Base-by-base conservation (phyloP, 805 yeast species). In the Hanseniaspora taiwanica region DNA sequence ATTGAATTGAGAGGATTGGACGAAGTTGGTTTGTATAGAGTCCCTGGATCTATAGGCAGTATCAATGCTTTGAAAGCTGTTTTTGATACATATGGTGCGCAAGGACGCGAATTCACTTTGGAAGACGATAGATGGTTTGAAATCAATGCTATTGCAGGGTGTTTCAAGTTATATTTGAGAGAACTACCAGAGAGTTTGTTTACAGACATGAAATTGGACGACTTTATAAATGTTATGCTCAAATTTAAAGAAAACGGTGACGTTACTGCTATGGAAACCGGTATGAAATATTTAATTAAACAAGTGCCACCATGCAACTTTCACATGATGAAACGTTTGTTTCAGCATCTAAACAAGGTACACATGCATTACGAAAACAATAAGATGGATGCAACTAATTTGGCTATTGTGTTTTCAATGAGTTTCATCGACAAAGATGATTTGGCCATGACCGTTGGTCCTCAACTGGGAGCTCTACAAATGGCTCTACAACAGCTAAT, bases 11-110 rank as follows among this genome's bases (percentile, higher is more conserved):
- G 87, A 40, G 96, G 97, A 1, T 56, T 89, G 21, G 86, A 84
- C 48, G 96, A 87, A 54, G 82, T 84, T 40, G 97, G 97, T 14
- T 66, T 89, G 12, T 89, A 89, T 57, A 74, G 97, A 56, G 66
- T 75, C 25, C 75, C 80, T 1, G 81, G 81, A 4, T 74, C 80
- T 7, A 65, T 72, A 29, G 77, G 76, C 6, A 69, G 74, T 38
- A 73, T 75, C 35, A 70, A 73, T 39, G 61, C 68, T 4, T 58
- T 75, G 44, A 73, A 70, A 49, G 62, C 60, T 27, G 72, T 75
- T 12, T 74, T 76, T 52, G 76, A 70, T 44, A 72, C 71, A 40
- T 60, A 58, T 41, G 63, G 63, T 23, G 62, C 61, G 1, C 48
- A 51, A 3, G 21, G 21, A 4, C 60, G 58, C 31, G 59, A 58